Evolutionary conservation across 116 monocot species (phyloP), one percentile per base, ranked within the genome.

Genomic region (Thalassia testudinum): DNA sequence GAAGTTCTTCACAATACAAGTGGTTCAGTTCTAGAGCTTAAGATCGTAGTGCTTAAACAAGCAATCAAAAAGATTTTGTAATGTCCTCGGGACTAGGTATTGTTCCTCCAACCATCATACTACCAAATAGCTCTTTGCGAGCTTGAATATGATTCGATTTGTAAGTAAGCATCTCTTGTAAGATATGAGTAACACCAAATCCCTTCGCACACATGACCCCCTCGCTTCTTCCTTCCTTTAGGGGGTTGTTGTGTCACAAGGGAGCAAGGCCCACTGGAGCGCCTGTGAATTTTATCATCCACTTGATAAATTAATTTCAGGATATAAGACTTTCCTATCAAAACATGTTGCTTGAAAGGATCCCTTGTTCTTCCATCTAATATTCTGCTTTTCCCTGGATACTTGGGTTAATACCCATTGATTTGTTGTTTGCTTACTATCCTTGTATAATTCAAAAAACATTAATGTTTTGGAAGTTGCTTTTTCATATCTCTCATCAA

Each of bases 401-500:
- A 45, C 45, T 45, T 13, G 15, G 45, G 4, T 45, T 45, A 16
- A 45, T 45, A n/a, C 19, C 50, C 24, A 7, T 56, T 53, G 26
- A 18, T 26, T 65, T 21, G 28, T 18, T 22, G 21, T 34, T 28
- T 64, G 55, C 54, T 37, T 28, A 56, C 30, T 55, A 24, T 7
- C 25, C 29, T 55, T 27, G 30, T 55, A 30, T 55, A 55, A 55
- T 55, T 37, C 55, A 29, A 27, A 55, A 55, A 54, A 64, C 17
- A 64, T 21, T 55, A 64, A 28, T 54, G 54, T 64, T 64, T 54
- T 64, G 12, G 20, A 64, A 47, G 28, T 15, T 44, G 54, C 43
- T 56, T 64, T 44, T 21, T 54, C 63, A 28, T 56, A 64, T 64
- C 23, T 64, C 48, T 64, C 52, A 62, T 62, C 62, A 62, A 62